A percentile compares a stretch with the other conserved stretches of the same genome.
phyloP scores from a whole-genome alignment of 2,329 filamentous ascomycete species.

The Myriosclerotinia curreyana region DNA sequence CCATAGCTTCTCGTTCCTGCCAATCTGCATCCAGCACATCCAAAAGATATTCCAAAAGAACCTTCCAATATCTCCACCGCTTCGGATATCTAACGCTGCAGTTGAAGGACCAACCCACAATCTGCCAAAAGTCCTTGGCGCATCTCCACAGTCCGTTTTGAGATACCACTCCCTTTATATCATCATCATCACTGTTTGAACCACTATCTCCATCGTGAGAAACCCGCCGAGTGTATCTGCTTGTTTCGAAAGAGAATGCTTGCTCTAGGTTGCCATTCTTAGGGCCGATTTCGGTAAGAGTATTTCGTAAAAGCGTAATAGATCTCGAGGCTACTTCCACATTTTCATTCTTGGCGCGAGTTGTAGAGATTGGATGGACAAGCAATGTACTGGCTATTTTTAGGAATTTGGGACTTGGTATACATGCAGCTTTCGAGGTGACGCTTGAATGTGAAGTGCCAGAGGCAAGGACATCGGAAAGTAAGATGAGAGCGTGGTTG shows the following conservation, averaged over 20 bases:
- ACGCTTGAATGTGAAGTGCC: constrained; percentile 43
- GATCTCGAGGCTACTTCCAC: constrained; percentile 61
- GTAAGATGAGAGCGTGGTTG: constrained; percentile 57
- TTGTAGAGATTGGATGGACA: constrained; percentile 79
- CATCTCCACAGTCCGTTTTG: constrained; percentile 67
- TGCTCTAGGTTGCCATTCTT: constrained; percentile 65
- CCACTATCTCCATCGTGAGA: constrained; percentile 44
- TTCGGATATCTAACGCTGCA: constrained; percentile 71
- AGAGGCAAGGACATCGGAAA: constrained; percentile 60
- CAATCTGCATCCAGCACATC: constrained; percentile 74
- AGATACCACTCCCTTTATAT: constrained; percentile 58
- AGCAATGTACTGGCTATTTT: constrained; percentile 76
- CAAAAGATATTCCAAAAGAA: constrained; percentile 77
- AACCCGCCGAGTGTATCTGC: constrained; percentile 33
- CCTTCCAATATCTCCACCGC: constrained; percentile 78
- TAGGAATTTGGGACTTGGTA: constrained; percentile 71
- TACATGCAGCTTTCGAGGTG: constrained; percentile 48
- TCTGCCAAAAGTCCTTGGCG: constrained; percentile 86
- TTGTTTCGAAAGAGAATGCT: constrained; percentile 65
- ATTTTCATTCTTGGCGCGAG: constrained; percentile 63
- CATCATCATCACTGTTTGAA: constrained; percentile 44
- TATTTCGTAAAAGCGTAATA: constrained; percentile 65
- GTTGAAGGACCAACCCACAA: constrained; percentile 89
- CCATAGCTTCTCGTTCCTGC: constrained; percentile 52
- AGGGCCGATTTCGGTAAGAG: constrained; percentile 64